Evolutionary conservation across 1,139 yeast genomes (phyloP).

Genomic region (Suhomyces bokatorum): DNA sequence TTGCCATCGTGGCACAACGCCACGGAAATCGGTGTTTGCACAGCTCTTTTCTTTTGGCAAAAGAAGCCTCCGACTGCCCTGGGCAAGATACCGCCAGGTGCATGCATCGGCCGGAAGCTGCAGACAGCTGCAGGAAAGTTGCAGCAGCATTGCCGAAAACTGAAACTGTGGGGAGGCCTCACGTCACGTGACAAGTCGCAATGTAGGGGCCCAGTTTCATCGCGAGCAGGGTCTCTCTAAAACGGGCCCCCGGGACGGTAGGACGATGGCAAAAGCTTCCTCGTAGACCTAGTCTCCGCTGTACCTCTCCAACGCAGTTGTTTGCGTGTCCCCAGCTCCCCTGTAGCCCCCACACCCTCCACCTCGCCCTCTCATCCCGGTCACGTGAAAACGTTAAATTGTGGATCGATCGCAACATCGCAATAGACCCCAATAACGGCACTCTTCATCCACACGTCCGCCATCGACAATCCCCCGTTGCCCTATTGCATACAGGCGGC

Average conservation of each 20-base stretch:
- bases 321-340: too few species aligned
- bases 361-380: too few species aligned
- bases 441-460: too few species aligned
- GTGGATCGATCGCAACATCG: constrained; percentile 16
- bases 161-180: constrained; percentile 1
- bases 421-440: not conserved
- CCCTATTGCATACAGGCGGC: not conserved
- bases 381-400: constrained; percentile 16
- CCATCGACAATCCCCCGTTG: too few species aligned
- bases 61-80: too few species aligned
- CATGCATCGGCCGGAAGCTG: not conserved
- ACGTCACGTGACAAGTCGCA: constrained; percentile 13
- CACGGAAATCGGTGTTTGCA: too few species aligned
- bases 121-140: not conserved
- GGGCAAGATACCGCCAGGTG: not conserved
- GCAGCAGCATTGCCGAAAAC: not conserved
- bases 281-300: too few species aligned
- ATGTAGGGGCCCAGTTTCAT: not conserved
- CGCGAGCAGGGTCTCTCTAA: not conserved
- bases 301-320: too few species aligned
- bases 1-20: too few species aligned
- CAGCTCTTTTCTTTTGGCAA: too few species aligned
- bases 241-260: too few species aligned
- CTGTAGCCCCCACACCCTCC: not conserved
- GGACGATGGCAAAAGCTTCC: too few species aligned